phyloP scores from a whole-genome alignment of 108 stramenopile species.

The Stephanodiscus triporus region DNA sequence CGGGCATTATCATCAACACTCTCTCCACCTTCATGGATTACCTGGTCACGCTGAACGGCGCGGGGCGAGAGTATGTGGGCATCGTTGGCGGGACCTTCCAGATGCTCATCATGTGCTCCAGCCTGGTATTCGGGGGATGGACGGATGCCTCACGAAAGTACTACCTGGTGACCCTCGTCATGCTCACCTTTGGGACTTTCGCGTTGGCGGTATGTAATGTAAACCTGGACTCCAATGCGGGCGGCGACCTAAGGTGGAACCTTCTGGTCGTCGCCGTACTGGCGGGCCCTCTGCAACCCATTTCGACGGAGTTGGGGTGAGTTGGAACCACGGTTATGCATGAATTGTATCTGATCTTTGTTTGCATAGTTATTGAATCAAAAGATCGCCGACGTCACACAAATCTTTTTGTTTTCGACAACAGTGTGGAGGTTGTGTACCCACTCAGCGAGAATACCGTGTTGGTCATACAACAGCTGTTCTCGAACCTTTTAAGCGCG shows the following conservation, averaged over 20 bases:
- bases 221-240: conserved; percentile 75
- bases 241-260: conserved; percentile 70
- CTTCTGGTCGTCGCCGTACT: conserved; percentile 79
- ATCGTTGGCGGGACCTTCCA: conserved; percentile 89
- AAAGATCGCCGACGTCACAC: no score
- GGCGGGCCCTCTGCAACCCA: conserved; percentile 90
- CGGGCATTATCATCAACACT: conserved; percentile 89
- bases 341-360: background rate
- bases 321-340: background rate
- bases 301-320: conserved; percentile 84
- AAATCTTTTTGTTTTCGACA: background rate
- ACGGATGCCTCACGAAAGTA: conserved; percentile 86
- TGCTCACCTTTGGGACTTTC: conserved; percentile 87
- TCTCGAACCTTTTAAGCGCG: conserved; percentile 88
- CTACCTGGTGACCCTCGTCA: conserved; percentile 79
- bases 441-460: conserved; percentile 89
- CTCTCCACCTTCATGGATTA: conserved; percentile 93
- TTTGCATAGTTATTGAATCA: background rate
- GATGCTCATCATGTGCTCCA: conserved; percentile 86
- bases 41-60: conserved; percentile 83
- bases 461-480: conserved; percentile 91
- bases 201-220: conserved; percentile 85
- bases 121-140: conserved; percentile 80
- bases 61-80: conserved; percentile 77
- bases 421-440: conserved; percentile 79